These are phyloP conservation scores for Hortiboletus flavorubellus DNA, from an alignment of 768 basidiomycete genomes.

Conservation along the genomic window DNA sequence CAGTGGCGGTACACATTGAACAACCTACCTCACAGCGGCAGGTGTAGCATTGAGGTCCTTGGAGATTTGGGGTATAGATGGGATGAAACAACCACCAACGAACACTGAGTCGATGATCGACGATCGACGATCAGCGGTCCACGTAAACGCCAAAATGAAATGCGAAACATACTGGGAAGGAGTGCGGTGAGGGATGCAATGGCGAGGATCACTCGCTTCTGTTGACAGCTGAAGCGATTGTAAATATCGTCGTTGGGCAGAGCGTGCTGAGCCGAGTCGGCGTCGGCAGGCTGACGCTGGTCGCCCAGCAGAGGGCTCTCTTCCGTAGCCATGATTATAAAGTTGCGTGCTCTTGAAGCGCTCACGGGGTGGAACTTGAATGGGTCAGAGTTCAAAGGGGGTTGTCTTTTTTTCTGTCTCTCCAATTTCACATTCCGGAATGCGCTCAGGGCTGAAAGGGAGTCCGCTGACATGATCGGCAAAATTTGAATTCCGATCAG, in stretches of 20 bases:
- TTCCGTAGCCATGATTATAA: conserved; percentile 23
- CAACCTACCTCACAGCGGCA: conserved; percentile 50
- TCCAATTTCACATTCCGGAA: background rate
- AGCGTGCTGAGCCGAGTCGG: background rate
- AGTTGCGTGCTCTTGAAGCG: background rate
- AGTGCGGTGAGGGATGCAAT: conserved; percentile 61
- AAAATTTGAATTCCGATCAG: too few species aligned
- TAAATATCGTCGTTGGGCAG: conserved; percentile 41
- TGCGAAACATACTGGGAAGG: conserved; percentile 49
- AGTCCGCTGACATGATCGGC: too few species aligned
- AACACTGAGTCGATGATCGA: conserved; percentile 45
- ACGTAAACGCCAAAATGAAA: background rate
- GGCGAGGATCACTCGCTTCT: conserved; percentile 54
- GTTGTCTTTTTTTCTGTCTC: background rate
- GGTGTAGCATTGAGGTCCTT: conserved; percentile 57
- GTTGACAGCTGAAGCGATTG: conserved; percentile 48
- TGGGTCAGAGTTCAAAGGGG: background rate
- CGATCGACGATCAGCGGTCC: background rate
- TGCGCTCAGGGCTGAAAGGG: too few species aligned
- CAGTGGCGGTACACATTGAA: background rate
- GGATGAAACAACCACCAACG: conserved; percentile 65
- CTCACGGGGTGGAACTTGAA: background rate
- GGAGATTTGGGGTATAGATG: conserved; percentile 72
- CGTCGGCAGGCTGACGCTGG: background rate
- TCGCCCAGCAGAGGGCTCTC: conserved; percentile 26